Conservation (phyloP, 495 filamentous ascomycete genomes). For the Neurospora sp. region DNA sequence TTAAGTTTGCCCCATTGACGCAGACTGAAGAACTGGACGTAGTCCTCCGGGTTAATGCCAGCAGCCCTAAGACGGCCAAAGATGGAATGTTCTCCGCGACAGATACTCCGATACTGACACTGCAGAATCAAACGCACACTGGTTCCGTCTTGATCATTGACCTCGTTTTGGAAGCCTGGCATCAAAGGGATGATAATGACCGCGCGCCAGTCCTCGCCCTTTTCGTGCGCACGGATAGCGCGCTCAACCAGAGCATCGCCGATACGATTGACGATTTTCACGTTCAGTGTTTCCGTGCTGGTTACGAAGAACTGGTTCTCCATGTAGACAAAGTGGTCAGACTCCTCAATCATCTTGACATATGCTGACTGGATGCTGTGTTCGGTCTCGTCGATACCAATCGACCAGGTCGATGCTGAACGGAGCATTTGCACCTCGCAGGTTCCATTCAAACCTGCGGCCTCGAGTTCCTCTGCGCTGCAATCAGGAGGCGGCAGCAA, state of each 20-base stretch:
- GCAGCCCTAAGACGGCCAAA: slow-evolving; percentile 73
- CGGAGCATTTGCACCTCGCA: slow-evolving; percentile 95
- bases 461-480: slow-evolving; percentile 71
- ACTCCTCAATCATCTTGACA: slow-evolving; percentile 84
- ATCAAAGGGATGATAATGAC: slow-evolving; percentile 91
- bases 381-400: slow-evolving; percentile 78
- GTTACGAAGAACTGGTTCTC: slow-evolving; percentile 99
- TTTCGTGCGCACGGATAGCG: slow-evolving; percentile 72
- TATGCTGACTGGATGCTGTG: slow-evolving; percentile 96
- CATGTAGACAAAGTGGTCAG: slow-evolving; percentile 96
- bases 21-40: slow-evolving; percentile 89
- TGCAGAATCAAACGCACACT: slow-evolving; percentile 95
- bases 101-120: slow-evolving; percentile 95
- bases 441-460: slow-evolving; percentile 78
- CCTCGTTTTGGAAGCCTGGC: slow-evolving; percentile 96
- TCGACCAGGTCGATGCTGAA: slow-evolving; percentile 82
- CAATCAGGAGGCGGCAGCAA: slow-evolving; percentile 90
- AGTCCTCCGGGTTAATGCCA: slow-evolving; percentile 93
- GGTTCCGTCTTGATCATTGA: slow-evolving; percentile 85
- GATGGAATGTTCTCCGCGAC: slow-evolving; percentile 84
- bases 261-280: slow-evolving; percentile 83
- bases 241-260: slow-evolving; percentile 92
- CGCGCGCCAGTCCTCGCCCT: slow-evolving; percentile 87
- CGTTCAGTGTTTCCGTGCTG: slow-evolving; percentile 78
- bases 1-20: slow-evolving; percentile 91